Conservation (phyloP, 768 basidiomycete genomes). For the Mycena albidolilacea region DNA sequence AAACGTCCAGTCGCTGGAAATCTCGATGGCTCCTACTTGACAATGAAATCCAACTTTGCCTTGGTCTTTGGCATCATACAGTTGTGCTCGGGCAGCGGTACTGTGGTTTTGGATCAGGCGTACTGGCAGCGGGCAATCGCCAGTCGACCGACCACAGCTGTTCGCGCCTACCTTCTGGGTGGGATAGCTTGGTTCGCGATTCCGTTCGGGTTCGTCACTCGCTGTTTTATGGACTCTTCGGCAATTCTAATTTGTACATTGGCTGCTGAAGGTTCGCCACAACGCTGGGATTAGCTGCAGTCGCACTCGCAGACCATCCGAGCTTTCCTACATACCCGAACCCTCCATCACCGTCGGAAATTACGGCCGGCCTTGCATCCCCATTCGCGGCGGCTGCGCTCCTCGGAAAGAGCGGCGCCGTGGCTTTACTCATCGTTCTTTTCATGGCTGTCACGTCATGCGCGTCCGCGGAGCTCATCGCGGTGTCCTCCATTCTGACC, state of each 20-base stretch:
- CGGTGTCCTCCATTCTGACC: constrained; percentile 68
- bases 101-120: constrained; percentile 45
- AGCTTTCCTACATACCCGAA: constrained; percentile 69
- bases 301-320: constrained; percentile 49
- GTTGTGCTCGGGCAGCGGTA: constrained; percentile 24
- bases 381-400: constrained; percentile 63
- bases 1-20: constrained; percentile 66
- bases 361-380: constrained; percentile 61
- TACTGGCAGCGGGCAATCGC: constrained; percentile 74
- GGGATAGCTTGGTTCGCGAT: constrained; percentile 72
- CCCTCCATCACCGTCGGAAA: constrained; percentile 54
- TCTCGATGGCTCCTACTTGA: constrained; percentile 66
- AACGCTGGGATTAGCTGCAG: constrained; percentile 43
- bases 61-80: constrained; percentile 53
- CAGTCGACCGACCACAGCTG: constrained; percentile 64
- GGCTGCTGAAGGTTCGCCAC: constrained; percentile 46
- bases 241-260: neutral
- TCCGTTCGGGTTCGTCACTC: constrained; percentile 64
- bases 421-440: constrained; percentile 60
- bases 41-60: constrained; percentile 67
- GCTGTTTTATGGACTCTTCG: neutral
- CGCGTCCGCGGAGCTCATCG: constrained; percentile 41
- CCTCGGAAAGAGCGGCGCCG: constrained; percentile 61
- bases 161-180: constrained; percentile 67
- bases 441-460: constrained; percentile 46